Evolutionary conservation across 2,329 filamentous ascomycete species (phyloP).

Genomic region (Cercospora janseana): DNA sequence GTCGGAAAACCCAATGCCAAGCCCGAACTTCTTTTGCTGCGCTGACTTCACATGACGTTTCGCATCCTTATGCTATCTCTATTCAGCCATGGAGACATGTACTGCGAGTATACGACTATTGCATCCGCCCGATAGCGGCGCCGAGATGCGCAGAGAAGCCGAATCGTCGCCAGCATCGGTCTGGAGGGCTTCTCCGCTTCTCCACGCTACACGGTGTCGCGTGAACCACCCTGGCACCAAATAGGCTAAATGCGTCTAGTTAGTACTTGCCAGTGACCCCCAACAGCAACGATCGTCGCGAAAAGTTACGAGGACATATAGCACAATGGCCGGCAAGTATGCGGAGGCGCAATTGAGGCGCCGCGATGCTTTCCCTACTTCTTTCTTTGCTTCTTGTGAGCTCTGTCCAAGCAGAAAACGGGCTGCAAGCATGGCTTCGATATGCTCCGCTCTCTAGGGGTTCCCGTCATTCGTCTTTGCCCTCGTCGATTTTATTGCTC

Average conservation of each 20-base stretch:
- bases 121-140: no score
- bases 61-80: not conserved
- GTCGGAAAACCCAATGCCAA: not conserved
- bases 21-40: not conserved
- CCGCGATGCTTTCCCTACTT: constrained; percentile 1
- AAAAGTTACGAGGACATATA: not conserved
- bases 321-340: not conserved
- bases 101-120: no score
- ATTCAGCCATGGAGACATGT: no score
- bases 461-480: constrained; percentile 54
- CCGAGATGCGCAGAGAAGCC: no score
- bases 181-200: not conserved
- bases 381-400: constrained; percentile 17
- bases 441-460: constrained; percentile 55
- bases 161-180: not conserved
- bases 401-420: constrained; percentile 56
- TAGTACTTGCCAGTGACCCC: not conserved
- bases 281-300: not conserved
- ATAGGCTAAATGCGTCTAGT: constrained; percentile 4
- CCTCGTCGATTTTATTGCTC: constrained; percentile 53
- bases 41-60: not conserved
- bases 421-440: constrained; percentile 62
- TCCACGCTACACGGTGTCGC: no score
- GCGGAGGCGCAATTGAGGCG: not conserved
- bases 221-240: no score